A percentile compares a stretch with the other conserved stretches of the same genome.
phyloP scores from a whole-genome alignment of 2,329 filamentous ascomycete genomes.

The Paraphoma sp. region DNA sequence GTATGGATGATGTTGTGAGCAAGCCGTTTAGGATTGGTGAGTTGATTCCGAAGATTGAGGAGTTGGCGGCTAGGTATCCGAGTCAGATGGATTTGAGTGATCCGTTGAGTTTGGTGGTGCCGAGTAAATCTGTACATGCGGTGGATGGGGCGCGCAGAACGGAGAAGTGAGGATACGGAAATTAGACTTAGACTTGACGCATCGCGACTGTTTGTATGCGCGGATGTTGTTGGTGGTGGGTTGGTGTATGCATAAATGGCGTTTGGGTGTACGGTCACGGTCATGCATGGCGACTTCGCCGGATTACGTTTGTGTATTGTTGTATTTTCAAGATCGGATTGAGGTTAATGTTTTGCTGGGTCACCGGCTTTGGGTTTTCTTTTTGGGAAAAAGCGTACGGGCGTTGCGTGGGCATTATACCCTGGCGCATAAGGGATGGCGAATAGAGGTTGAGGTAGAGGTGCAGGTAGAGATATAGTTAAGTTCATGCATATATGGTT shows the following conservation, averaged over 20 bases:
- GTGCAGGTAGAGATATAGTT: too few relatives aligned
- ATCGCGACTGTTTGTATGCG: neutral
- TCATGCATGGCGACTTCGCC: too few relatives aligned
- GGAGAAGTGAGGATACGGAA: neutral
- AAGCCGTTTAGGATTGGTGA: conserved; percentile 61
- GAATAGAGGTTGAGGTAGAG: too few relatives aligned
- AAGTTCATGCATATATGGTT: too few relatives aligned
- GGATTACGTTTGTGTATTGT: too few relatives aligned
- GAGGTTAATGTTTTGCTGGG: too few relatives aligned
- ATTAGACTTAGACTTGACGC: neutral
- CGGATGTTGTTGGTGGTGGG: neutral
- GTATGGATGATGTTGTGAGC: conserved; percentile 58
- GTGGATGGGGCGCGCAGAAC: neutral
- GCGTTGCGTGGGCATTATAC: too few relatives aligned
- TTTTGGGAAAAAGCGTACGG: too few relatives aligned
- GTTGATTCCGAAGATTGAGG: conserved; percentile 59
- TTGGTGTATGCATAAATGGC: neutral
- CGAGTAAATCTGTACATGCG: conserved; percentile 2
- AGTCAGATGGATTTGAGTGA: neutral
- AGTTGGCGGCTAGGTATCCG: conserved; percentile 44
- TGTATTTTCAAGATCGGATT: too few relatives aligned
- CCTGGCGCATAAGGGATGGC: too few relatives aligned
- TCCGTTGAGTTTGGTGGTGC: conserved; percentile 4
- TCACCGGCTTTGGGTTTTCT: too few relatives aligned
- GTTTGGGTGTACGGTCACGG: neutral